Evolutionary conservation across 73 alveolate genomes (phyloP).

Genomic region (Paramecium sexaurelia): DNA sequence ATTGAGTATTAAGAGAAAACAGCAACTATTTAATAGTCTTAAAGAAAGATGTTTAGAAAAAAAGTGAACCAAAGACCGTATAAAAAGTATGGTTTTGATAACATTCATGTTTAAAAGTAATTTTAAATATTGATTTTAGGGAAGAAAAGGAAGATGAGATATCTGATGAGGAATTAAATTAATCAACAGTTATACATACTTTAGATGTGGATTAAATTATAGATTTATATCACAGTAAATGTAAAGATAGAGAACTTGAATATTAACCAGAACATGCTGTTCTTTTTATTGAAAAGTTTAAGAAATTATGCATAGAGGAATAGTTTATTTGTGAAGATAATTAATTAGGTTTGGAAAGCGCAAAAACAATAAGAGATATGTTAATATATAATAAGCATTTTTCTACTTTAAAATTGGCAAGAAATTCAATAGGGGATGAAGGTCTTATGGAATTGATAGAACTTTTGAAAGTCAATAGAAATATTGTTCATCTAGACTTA

Average conservation of each 20-base stretch:
- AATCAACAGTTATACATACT: not conserved
- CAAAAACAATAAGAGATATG: not conserved
- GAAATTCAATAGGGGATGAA: constrained; percentile 57
- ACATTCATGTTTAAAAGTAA: constrained; percentile 18
- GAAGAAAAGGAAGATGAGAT: not conserved
- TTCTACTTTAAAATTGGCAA: not conserved
- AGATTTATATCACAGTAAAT: constrained; percentile 40
- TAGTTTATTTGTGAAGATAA: constrained; percentile 15
- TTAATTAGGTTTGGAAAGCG: constrained; percentile 9
- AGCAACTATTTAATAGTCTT: not conserved
- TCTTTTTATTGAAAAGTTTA: constrained; percentile 6
- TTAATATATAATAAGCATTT: constrained; percentile 2
- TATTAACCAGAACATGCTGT: constrained; percentile 38
- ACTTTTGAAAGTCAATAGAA: not conserved
- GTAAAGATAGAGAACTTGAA: not conserved
- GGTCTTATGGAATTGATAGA: constrained; percentile 45
- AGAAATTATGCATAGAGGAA: constrained; percentile 3
- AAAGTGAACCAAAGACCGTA: not conserved
- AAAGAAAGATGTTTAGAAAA: not conserved
- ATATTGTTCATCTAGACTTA: constrained; percentile 60
- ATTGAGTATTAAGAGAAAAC: not conserved
- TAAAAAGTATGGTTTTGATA: constrained; percentile 45
- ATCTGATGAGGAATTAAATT: constrained; percentile 2
- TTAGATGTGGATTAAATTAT: constrained; percentile 18
- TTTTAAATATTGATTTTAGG: not conserved